phyloP scores from a whole-genome alignment of 176 grass and related monocot species.

The Raddia distichophylla region DNA sequence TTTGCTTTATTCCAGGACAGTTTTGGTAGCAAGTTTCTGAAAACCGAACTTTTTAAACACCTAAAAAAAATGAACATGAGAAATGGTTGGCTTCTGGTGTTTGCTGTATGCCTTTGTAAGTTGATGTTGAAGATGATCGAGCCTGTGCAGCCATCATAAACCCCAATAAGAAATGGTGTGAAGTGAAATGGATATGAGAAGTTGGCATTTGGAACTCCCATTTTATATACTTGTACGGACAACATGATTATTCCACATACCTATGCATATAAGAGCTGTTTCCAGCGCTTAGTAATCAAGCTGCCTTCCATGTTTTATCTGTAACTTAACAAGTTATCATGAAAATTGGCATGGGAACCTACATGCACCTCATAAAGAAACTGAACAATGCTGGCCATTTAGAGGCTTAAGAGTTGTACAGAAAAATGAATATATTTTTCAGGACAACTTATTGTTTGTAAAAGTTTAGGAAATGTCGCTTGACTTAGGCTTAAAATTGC shows the following conservation, averaged over 20 bases:
- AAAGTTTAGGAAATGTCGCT: background rate
- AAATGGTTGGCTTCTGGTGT: background rate
- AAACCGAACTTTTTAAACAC: no score
- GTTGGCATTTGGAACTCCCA: background rate
- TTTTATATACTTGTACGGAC: background rate
- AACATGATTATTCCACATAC: background rate
- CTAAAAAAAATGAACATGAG: no score
- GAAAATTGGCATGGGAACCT: background rate
- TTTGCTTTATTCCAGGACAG: no score
- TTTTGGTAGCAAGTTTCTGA: no score
- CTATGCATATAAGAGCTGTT: background rate
- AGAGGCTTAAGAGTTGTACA: background rate
- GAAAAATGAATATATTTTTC: background rate
- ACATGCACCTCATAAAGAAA: background rate
- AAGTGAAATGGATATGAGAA: background rate
- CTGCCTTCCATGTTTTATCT: slow-evolving; percentile 1
- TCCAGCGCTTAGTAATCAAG: background rate
- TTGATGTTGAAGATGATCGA: background rate
- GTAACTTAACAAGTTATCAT: background rate
- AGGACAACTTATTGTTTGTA: background rate
- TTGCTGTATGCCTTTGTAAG: background rate
- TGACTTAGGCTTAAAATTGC: background rate
- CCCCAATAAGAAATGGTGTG: background rate
- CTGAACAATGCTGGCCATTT: background rate
- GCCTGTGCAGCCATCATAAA: background rate